These are phyloP conservation scores for Podospora tetraspora DNA, from an alignment of 495 filamentous ascomycete species.

Conservation along the genomic window DNA sequence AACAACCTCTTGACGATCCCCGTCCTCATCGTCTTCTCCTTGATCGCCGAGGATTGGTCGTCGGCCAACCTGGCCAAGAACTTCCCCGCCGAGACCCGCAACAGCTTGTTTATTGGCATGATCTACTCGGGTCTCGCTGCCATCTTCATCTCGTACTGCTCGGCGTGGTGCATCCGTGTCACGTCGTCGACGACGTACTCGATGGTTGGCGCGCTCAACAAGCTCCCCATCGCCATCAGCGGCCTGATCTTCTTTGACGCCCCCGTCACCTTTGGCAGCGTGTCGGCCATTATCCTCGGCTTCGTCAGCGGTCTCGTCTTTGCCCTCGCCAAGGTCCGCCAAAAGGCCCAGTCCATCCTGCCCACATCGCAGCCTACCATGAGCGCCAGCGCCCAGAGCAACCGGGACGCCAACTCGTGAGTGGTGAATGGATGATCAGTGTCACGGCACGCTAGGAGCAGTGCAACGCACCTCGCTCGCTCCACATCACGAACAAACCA, in stretches of 20 bases:
- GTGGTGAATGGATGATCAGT: conserved; percentile 1
- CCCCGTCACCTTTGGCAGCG: conserved; percentile 84
- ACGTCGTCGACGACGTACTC: conserved; percentile 96
- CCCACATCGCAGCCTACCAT: conserved; percentile 66
- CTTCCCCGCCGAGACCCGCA: conserved; percentile 75
- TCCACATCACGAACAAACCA: neutral
- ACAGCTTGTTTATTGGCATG: conserved; percentile 77
- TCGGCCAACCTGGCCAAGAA: conserved; percentile 74
- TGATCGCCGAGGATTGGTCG: conserved; percentile 90
- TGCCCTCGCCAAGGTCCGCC: conserved; percentile 83
- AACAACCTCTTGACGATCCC: conserved; percentile 98
- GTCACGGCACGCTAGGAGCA: neutral
- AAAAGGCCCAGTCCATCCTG: conserved; percentile 57
- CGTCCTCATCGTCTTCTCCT: conserved; percentile 74
- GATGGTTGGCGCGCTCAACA: conserved; percentile 97
- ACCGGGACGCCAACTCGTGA: conserved; percentile 65
- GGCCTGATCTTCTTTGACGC: conserved; percentile 94
- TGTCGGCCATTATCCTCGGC: conserved; percentile 82
- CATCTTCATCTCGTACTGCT: conserved; percentile 98
- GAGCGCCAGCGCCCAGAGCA: conserved; percentile 89
- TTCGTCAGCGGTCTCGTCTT: conserved; percentile 92
- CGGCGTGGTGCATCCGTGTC: conserved; percentile 96
- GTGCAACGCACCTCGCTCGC: neutral
- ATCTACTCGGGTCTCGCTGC: conserved; percentile 87
- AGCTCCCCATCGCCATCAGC: conserved; percentile 86